Percentiles rank a stretch among this genome's conserved stretches.
These are phyloP conservation scores for Metrosideros polymorpha DNA, from an alignment of 441 rosid species.

Conservation along the genomic window DNA sequence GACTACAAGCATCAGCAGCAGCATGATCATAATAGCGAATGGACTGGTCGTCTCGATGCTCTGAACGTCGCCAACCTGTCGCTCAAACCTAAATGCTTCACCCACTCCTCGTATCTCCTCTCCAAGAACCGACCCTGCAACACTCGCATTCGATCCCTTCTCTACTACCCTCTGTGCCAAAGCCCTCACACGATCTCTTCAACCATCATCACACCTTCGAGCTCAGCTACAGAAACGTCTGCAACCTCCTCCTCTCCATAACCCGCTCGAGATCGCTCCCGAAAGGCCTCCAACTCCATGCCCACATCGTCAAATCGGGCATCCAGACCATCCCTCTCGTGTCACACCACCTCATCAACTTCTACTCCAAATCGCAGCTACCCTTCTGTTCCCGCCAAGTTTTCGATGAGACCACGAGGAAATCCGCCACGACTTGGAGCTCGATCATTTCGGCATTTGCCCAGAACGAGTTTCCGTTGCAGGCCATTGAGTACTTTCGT, in stretches of 20 bases:
- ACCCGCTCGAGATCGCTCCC: conserved; percentile 37
- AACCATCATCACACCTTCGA: conserved; percentile 11
- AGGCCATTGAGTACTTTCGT: conserved; percentile 56
- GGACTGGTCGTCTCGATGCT: neutral
- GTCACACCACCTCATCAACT: conserved; percentile 68
- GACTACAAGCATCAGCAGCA: neutral
- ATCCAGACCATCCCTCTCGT: conserved; percentile 55
- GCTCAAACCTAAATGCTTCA: neutral
- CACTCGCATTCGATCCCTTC: neutral
- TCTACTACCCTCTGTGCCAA: neutral
- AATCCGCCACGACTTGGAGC: conserved; percentile 79
- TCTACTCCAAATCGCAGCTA: conserved; percentile 73
- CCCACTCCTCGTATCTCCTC: neutral
- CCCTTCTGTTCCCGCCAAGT: conserved; percentile 43
- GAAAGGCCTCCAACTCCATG: conserved; percentile 74
- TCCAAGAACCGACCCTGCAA: neutral
- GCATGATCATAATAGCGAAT: neutral
- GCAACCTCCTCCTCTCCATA: conserved; percentile 48
- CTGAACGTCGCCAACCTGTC: neutral
- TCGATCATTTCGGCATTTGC: conserved; percentile 68
- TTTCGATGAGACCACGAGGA: conserved; percentile 37
- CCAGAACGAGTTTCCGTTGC: conserved; percentile 70
- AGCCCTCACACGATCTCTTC: neutral
- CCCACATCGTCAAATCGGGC: conserved; percentile 59
- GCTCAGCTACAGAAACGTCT: conserved; percentile 31